These are phyloP conservation scores for Aegilops sharonensis DNA, from an alignment of 176 grass and related monocot genomes.

Conservation along the genomic window DNA sequence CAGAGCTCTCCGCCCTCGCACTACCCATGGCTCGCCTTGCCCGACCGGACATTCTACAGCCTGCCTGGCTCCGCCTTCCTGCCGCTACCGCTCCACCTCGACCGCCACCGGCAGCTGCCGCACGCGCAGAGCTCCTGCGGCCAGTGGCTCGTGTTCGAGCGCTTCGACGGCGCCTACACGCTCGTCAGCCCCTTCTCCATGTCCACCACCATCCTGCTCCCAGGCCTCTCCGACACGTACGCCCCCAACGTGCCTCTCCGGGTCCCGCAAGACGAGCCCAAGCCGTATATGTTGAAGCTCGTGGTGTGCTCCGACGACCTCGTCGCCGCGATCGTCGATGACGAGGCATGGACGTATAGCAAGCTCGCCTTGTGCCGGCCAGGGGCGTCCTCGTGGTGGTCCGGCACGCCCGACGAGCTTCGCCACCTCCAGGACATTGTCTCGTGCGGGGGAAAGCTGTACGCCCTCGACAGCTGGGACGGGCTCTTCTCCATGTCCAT, in stretches of 20 bases:
- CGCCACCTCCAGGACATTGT: background rate
- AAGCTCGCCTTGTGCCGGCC: background rate
- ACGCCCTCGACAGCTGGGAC: background rate
- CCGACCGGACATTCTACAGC: background rate
- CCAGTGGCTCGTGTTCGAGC: background rate
- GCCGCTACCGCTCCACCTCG: background rate
- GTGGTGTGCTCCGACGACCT: background rate
- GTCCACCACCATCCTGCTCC: background rate
- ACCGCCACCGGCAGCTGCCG: background rate
- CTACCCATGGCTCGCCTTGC: background rate
- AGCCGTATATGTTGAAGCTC: background rate
- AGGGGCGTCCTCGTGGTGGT: background rate
- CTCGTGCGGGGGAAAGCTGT: background rate
- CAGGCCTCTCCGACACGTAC: background rate
- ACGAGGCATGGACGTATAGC: background rate
- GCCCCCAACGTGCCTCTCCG: background rate
- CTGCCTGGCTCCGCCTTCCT: background rate
- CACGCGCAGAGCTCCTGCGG: background rate
- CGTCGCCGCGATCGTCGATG: background rate
- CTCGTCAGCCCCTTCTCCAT: background rate
- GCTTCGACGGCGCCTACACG: background rate
- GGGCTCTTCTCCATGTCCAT: background rate
- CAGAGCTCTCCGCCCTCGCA: background rate
- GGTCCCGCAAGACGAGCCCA: background rate
- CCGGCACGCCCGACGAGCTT: background rate